Evolutionary conservation across 2,329 filamentous ascomycete species (phyloP).

Genomic region (Passalora sequoiae): DNA sequence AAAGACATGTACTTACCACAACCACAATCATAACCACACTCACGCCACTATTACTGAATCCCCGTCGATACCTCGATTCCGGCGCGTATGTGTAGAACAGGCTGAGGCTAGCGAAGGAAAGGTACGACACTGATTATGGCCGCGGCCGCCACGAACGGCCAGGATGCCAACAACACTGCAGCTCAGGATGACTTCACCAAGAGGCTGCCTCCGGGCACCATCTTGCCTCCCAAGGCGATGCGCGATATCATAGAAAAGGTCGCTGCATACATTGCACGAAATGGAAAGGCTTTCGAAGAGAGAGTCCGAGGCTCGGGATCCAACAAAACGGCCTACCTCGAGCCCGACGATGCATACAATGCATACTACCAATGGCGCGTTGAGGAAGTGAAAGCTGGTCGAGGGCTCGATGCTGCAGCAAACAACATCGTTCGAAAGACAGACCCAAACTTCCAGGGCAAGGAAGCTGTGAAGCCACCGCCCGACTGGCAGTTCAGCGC

Average conservation of each 20-base stretch:
- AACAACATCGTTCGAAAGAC: slow-evolving; percentile 17
- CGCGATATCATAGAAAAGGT: slow-evolving; percentile 86
- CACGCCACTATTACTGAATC: too few relatives aligned
- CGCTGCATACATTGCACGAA: slow-evolving; percentile 77
- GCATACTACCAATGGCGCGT: slow-evolving; percentile 88
- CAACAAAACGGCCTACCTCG: slow-evolving; percentile 87
- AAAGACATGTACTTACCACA: too few relatives aligned
- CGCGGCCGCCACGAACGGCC: slow-evolving; percentile 31
- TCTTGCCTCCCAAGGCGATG: slow-evolving; percentile 80
- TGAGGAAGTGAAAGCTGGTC: slow-evolving; percentile 75
- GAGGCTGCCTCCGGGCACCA: slow-evolving; percentile 75
- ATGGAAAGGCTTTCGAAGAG: slow-evolving; percentile 66
- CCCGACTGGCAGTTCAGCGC: slow-evolving; percentile 89
- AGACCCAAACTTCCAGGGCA: slow-evolving; percentile 41
- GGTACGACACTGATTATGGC: too few relatives aligned
- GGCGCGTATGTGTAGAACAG: too few relatives aligned
- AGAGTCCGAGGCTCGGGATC: slow-evolving; percentile 80
- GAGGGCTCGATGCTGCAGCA: slow-evolving; percentile 65
- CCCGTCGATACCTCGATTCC: too few relatives aligned
- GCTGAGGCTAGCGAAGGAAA: too few relatives aligned
- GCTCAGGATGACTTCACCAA: slow-evolving; percentile 52
- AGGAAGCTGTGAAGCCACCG: slow-evolving; percentile 76
- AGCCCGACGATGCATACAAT: slow-evolving; percentile 73
- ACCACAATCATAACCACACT: too few relatives aligned
- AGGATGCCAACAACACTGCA: slow-evolving; percentile 17